Evolutionary conservation across 371 early-diverging fungal genomes (phyloP), one percentile per base, ranked within the genome.

Genomic region (Lichtheimia ramosa): DNA sequence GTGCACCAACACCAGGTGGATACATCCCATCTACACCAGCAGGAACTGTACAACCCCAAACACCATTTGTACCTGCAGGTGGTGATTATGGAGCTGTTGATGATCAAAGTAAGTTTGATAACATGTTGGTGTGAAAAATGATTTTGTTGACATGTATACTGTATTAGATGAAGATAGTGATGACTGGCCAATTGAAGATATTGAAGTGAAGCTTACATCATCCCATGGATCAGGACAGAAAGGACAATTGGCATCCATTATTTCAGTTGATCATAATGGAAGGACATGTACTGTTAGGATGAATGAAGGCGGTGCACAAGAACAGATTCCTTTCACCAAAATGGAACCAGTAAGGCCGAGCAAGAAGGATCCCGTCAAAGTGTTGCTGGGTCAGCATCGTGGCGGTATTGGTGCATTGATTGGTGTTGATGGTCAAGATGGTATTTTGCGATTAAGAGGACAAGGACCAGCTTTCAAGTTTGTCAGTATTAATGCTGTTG

Each of bases 341-440:
- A 77, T 94, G 48, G 83, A 84, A 27, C 87, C 89, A 2, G 87
- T 90, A 15, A 72, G 77, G 21, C 94, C 94, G 2, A 82, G 83
- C 56, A 94, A 92, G 75, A 89, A 85, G 63, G 92, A 94, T 58
- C 80, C 81, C 6, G 86, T 93, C 55, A 84, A 90, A 61, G 85
- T 95, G 14, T 71, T 94, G 20, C 69, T 78, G 8, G 94, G 93
- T 16, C 79, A 87, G 40, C 77, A 86, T 46, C 79, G 78, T 39
- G 93, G 92, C n/a, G 75, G 85, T 48, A 60, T 86, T 28, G 97
- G 95, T 10, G 82, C 83, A 1, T 70, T 96, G 63, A 83, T 93
- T 54, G 92, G 89, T 51, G 85, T 89, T 10, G 93, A 93, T 75
- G 90, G 87, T 7, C 75, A 87, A 61, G 92, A 92, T 58, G 94